Evolutionary conservation across 305 asterid species (phyloP).

Genomic region (Fraxinus platypoda): DNA sequence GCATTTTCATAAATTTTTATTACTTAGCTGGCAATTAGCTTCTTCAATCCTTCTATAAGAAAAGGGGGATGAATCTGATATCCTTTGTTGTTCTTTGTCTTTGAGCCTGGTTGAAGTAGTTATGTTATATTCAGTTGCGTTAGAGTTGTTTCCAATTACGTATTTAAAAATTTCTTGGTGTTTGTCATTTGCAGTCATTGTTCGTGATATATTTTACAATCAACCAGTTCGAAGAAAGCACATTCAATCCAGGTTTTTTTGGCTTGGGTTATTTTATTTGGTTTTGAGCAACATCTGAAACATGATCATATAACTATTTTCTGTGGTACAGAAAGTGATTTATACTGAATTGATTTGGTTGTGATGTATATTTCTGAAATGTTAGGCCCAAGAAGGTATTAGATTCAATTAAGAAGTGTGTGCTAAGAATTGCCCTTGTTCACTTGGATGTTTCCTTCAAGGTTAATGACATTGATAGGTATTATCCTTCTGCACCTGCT

Average conservation of each 20-base stretch:
- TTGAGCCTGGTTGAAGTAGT: conserved; percentile 13
- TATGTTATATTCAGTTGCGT: not conserved
- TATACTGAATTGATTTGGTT: conserved; percentile 30
- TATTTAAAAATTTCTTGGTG: not conserved
- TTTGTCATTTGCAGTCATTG: conserved; percentile 52
- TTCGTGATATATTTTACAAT: conserved; percentile 82
- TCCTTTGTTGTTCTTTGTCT: not conserved
- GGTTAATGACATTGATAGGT: conserved; percentile 82
- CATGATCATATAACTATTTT: conserved; percentile 18
- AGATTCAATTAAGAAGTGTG: conserved; percentile 67
- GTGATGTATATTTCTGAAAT: conserved; percentile 31
- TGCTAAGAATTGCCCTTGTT: conserved; percentile 80
- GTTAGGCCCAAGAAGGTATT: conserved; percentile 75
- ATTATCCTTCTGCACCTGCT: conserved; percentile 29
- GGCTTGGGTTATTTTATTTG: conserved; percentile 2
- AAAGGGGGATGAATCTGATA: not conserved
- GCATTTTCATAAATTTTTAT: not conserved
- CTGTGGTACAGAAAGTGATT: not conserved
- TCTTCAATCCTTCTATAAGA: conserved; percentile 3
- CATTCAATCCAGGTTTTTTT: conserved; percentile 74
- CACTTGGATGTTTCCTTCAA: conserved; percentile 63
- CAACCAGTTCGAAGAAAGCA: conserved; percentile 95
- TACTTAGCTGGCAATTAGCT: not conserved
- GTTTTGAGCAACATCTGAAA: not conserved
- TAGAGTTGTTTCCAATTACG: conserved; percentile 2